These are phyloP conservation scores for Clarireedia monteithiana DNA, from an alignment of 2,329 filamentous ascomycete species.

Conservation along the genomic window DNA sequence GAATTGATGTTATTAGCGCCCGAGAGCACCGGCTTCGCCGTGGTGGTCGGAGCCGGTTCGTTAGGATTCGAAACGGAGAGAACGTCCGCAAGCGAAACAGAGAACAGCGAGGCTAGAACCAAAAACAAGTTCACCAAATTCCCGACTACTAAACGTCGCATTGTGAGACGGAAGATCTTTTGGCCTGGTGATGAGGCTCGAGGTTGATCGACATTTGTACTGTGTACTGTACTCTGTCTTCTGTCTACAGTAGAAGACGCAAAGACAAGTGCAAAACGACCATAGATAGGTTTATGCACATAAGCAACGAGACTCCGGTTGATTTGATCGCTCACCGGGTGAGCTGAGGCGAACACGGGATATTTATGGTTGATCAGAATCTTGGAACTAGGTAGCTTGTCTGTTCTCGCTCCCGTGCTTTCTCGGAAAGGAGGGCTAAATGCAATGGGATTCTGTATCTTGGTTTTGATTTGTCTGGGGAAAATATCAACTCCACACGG, in stretches of 20 bases:
- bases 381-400: background rate
- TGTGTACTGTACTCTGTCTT: background rate
- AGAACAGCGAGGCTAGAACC: background rate
- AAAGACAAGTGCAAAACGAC: background rate
- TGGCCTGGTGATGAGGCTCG: conserved; percentile 3
- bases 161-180: background rate
- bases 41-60: background rate
- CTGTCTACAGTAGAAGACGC: background rate
- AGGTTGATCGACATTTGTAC: conserved; percentile 6
- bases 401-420: background rate
- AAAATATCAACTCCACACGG: background rate
- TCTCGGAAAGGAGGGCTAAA: conserved; percentile 4
- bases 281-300: too few relatives aligned
- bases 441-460: background rate
- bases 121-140: background rate
- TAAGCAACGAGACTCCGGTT: too few relatives aligned
- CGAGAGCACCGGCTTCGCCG: background rate
- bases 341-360: background rate
- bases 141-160: background rate
- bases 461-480: background rate
- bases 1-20: conserved; percentile 1
- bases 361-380: conserved; percentile 1
- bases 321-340: background rate
- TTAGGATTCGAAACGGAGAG: background rate
- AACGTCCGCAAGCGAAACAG: background rate